Evolutionary conservation across 352 stramenopile species (phyloP), one percentile per base, ranked within the genome.

Genomic region (Phytopythium sindhum): DNA sequence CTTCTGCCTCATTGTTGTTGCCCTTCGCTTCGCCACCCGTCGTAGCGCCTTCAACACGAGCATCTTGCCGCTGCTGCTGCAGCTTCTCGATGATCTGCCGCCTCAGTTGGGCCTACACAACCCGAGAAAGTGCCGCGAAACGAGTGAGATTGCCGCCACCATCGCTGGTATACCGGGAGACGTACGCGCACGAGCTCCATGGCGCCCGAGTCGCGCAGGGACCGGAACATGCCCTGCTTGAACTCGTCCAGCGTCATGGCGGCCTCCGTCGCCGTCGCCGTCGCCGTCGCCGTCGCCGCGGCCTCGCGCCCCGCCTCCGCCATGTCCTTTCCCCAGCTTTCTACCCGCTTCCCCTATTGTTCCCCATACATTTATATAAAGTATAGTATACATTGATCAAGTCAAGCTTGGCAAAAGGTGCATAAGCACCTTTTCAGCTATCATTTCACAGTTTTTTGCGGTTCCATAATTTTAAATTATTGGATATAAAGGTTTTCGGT

Each of bases 21-120:
- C 15, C 24, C 23, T 59, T 64, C 9, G 48, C 39, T 35, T 60
- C 50, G 29, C 29, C 57, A 28, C 60, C 28, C 33, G 55, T 39
- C 14, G 62, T 66, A 35, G 68, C 37, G n/a, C 47, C 50, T 44
- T 57, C 41, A 2, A 9, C 31, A 1, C 7, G 61, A 10, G 67
- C 68, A 24, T 70, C 47, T 26, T 39, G 61, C 23, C 68, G 67
- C 21, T 86, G 71, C 21, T 77, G 65, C 61, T 82, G 76, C 45
- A 92, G 65, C 56, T 92, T 92, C 63, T 90, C 80, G 24, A 90
- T 89, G 35, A 90, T 89, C 4, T 68, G 67, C 10, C 81, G 74
- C n/a, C 83, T 71, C 28, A 92, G 66, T 56, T 92, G 83, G 11
- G 79, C 83, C 81, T 90, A 19, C n/a, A 50, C 24, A 12, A 17